Evolutionary conservation across 2,329 filamentous ascomycete genomes (phyloP).

Genomic region (Fusarium domesticum): DNA sequence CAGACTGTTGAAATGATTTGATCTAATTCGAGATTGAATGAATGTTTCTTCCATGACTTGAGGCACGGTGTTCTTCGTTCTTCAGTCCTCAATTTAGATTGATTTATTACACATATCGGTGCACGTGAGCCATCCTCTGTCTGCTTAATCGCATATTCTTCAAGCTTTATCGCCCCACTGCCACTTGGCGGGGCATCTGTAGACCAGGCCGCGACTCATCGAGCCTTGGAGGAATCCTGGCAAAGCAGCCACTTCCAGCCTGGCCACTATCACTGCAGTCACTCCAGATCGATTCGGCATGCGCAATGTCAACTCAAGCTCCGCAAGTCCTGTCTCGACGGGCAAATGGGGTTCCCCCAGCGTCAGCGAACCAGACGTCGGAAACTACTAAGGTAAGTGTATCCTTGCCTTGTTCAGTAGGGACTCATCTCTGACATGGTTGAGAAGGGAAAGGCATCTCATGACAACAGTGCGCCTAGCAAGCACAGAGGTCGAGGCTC

Average conservation of each 20-base stretch:
- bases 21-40: too few species aligned
- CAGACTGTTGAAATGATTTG: too few species aligned
- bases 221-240: constrained; percentile 22
- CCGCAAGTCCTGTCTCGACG: constrained; percentile 38
- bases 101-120: too few species aligned
- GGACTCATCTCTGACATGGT: constrained; percentile 21
- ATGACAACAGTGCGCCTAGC: constrained; percentile 22
- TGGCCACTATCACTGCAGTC: constrained; percentile 18
- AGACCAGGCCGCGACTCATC: constrained; percentile 30
- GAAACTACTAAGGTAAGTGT: constrained; percentile 31
- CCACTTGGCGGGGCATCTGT: constrained; percentile 26
- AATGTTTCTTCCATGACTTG: too few species aligned
- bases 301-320: constrained; percentile 37
- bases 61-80: too few species aligned
- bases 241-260: constrained; percentile 13
- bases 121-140: constrained; percentile 17
- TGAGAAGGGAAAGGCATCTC: constrained; percentile 23
- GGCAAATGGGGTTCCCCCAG: constrained; percentile 33
- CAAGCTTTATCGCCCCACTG: constrained; percentile 22
- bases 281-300: constrained; percentile 26
- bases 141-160: constrained; percentile 31
- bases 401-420: constrained; percentile 6
- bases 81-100: too few species aligned
- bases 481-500: constrained; percentile 29
- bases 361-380: constrained; percentile 24